Conservation (phyloP, 208 protist species). For the Leishmania gerbilli region DNA sequence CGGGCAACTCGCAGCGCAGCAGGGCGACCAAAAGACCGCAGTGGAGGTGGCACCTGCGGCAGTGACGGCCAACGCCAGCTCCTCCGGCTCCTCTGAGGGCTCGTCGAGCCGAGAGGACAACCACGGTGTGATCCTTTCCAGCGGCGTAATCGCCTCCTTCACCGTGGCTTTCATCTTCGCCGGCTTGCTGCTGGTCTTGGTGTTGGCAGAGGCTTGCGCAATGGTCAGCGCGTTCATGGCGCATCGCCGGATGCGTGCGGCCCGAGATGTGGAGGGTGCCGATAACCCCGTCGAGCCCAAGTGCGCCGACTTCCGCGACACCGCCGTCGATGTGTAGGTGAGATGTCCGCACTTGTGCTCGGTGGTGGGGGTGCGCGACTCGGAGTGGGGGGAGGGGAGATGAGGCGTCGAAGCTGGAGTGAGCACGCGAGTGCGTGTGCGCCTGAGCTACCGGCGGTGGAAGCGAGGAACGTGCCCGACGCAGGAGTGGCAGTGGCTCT, state of each 20-base stretch:
- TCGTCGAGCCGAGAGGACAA: neutral
- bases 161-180: constrained; percentile 33
- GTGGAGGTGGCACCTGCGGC: neutral
- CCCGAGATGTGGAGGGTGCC: neutral
- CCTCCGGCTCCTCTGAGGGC: neutral
- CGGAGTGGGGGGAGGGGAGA: neutral
- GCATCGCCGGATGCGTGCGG: constrained; percentile 4
- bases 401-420: neutral
- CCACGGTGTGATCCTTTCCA: constrained; percentile 26
- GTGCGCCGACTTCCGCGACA: constrained; percentile 19
- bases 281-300: constrained; percentile 13
- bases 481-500: neutral
- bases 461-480: neutral
- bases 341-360: neutral
- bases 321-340: neutral
- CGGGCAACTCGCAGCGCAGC: neutral
- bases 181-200: constrained; percentile 26
- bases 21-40: neutral
- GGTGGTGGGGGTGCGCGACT: neutral
- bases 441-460: neutral
- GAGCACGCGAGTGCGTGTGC: neutral
- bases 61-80: neutral
- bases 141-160: constrained; percentile 33
- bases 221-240: constrained; percentile 13
- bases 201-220: constrained; percentile 30